Percentiles rank a stretch among this genome's conserved stretches.
phyloP scores from a whole-genome alignment of 2,329 filamentous ascomycete species.

The Penicillium sp. region DNA sequence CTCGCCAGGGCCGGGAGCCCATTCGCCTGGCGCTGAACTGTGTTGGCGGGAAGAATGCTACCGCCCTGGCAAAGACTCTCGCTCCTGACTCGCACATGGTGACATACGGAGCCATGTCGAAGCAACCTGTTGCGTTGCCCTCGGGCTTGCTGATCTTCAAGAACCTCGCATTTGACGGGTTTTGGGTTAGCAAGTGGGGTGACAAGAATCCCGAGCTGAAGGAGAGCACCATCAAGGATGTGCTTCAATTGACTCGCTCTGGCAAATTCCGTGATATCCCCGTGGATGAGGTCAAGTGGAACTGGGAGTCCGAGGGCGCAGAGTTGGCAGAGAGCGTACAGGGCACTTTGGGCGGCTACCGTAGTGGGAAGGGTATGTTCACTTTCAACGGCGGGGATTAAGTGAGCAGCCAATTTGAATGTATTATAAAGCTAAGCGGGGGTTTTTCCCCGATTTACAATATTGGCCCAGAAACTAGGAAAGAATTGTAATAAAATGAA shows the following conservation, averaged over 20 bases:
- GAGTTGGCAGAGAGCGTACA: conserved; percentile 72
- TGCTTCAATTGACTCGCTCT: conserved; percentile 69
- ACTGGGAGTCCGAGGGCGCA: conserved; percentile 71
- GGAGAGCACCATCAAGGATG: conserved; percentile 76
- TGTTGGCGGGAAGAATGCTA: conserved; percentile 83
- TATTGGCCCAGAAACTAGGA: neutral
- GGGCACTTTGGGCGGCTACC: conserved; percentile 78
- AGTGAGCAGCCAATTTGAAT: conserved; percentile 7
- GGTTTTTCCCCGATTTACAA: neutral
- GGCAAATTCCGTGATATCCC: conserved; percentile 82
- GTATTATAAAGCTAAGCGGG: neutral
- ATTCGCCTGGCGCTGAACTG: conserved; percentile 85
- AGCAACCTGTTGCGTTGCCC: conserved; percentile 77
- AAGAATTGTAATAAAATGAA: neutral
- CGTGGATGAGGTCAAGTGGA: conserved; percentile 78
- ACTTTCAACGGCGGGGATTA: conserved; percentile 60
- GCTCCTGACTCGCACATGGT: conserved; percentile 70
- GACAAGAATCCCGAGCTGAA: conserved; percentile 71
- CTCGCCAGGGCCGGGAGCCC: conserved; percentile 66
- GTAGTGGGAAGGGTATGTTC: conserved; percentile 86
- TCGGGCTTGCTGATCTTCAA: conserved; percentile 91
- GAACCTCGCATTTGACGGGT: conserved; percentile 82
- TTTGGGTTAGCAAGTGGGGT: conserved; percentile 93
- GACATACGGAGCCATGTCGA: conserved; percentile 94
- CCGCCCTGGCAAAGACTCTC: conserved; percentile 72